A percentile compares a stretch with the other conserved stretches of the same genome.
Conservation (phyloP, 345 rosid genomes). For the Populus alba region DNA sequence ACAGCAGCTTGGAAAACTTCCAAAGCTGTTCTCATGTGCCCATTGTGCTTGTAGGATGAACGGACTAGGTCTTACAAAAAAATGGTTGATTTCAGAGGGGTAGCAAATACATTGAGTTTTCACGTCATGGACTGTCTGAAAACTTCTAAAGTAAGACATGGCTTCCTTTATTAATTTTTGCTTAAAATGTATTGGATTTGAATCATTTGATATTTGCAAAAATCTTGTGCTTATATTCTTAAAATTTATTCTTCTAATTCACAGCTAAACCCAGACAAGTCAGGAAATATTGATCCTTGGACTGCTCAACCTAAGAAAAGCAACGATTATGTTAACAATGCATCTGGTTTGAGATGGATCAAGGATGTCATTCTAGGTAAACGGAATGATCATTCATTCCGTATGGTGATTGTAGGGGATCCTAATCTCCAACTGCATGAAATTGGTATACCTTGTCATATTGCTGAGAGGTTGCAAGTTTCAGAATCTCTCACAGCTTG, state of each 20-base stretch:
- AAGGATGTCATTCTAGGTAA: conserved; percentile 90
- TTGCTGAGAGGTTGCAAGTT: conserved; percentile 74
- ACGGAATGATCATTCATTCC: conserved; percentile 73
- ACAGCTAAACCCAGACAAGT: conserved; percentile 66
- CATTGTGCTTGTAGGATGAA: conserved; percentile 52
- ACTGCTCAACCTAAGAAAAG: conserved; percentile 39
- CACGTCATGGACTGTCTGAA: conserved; percentile 71
- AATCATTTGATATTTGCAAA: background rate
- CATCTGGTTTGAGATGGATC: conserved; percentile 83
- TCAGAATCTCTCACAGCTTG: conserved; percentile 67
- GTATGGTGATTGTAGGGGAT: conserved; percentile 89
- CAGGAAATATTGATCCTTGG: conserved; percentile 42
- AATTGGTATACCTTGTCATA: conserved; percentile 75
- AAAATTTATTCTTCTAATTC: conserved; percentile 13
- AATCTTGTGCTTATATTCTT: conserved; percentile 5
- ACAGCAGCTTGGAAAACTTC: conserved; percentile 3
- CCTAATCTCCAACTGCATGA: conserved; percentile 66
- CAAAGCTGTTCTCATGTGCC: conserved; percentile 7
- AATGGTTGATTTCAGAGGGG: conserved; percentile 67
- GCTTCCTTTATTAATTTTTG: background rate
- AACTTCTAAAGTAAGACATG: conserved; percentile 66
- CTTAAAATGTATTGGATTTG: background rate
- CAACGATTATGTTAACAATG: conserved; percentile 39
- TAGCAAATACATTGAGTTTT: conserved; percentile 58
- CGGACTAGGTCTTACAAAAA: conserved; percentile 73